Evolutionary conservation across 2,329 filamentous ascomycete species (phyloP).

Genomic region (Diaporthe citriasiana): DNA sequence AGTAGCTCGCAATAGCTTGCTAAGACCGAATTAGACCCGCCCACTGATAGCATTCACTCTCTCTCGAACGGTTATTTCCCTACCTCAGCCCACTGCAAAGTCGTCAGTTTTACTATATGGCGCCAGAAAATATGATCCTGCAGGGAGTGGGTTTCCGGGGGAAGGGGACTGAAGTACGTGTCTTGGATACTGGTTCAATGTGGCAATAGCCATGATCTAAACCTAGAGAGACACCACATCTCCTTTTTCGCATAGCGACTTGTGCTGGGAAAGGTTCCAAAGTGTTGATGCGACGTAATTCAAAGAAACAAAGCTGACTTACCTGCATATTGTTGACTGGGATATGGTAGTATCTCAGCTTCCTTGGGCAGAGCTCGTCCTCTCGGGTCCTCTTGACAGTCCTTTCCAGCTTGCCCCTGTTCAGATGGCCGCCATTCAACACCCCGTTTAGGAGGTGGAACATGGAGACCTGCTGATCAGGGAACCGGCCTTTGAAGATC

Average conservation of each 20-base stretch:
- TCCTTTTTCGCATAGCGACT: background rate
- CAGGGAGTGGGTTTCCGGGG: too few relatives aligned
- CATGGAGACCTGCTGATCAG: slow-evolving; percentile 36
- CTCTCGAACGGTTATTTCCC: background rate
- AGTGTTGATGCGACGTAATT: background rate
- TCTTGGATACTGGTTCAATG: background rate
- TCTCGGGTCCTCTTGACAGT: background rate
- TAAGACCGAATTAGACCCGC: slow-evolving; percentile 38
- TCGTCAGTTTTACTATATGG: background rate
- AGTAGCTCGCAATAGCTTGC: slow-evolving; percentile 51
- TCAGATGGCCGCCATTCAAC: background rate
- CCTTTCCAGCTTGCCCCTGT: slow-evolving; percentile 11
- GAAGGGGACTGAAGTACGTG: background rate
- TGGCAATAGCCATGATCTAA: background rate
- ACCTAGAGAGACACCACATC: background rate
- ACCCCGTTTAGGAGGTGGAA: slow-evolving; percentile 18
- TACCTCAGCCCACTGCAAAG: slow-evolving; percentile 49
- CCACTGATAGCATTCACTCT: background rate
- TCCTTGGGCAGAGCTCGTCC: slow-evolving; percentile 5
- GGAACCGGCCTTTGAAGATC: slow-evolving; percentile 34
- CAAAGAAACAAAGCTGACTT: background rate
- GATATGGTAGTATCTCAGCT: slow-evolving; percentile 43
- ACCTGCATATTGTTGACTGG: slow-evolving; percentile 45
- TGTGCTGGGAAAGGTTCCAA: background rate
- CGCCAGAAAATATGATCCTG: background rate